A percentile compares a stretch with the other conserved stretches of the same genome.
Evolutionary conservation across 2,329 filamentous ascomycete species (phyloP).

Genomic region (Cercospora sp.): DNA sequence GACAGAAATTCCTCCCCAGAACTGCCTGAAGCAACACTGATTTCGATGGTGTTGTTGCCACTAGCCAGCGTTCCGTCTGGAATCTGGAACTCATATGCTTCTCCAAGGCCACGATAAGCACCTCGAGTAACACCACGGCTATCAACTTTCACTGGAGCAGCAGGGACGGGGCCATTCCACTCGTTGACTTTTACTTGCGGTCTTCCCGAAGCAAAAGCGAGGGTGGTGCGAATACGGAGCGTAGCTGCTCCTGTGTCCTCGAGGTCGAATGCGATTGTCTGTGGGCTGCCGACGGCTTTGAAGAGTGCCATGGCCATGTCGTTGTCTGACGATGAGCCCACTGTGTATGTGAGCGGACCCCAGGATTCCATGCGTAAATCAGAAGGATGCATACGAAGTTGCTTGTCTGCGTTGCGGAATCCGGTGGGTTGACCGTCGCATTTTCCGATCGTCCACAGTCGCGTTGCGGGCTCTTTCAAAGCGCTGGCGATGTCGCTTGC

Average conservation of each 20-base stretch:
- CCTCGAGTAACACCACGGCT: constrained; percentile 23
- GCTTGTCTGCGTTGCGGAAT: constrained; percentile 67
- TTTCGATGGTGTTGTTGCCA: constrained; percentile 16
- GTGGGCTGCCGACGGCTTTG: constrained; percentile 18
- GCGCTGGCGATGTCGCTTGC: constrained; percentile 55
- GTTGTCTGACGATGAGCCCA: constrained; percentile 7
- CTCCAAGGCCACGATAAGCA: constrained; percentile 21
- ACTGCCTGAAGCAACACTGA: constrained; percentile 16
- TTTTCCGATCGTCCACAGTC: constrained; percentile 63
- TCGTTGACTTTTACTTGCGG: constrained; percentile 13
- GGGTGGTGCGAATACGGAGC: constrained; percentile 18
- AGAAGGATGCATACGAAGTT: constrained; percentile 67
- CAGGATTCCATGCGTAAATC: constrained; percentile 35
- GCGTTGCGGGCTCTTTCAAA: constrained; percentile 50
- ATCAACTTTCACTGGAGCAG: constrained; percentile 16
- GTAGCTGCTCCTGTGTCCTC: constrained; percentile 16
- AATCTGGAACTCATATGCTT: constrained; percentile 20
- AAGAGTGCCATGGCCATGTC: constrained; percentile 23
- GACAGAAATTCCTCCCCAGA: constrained; percentile 12
- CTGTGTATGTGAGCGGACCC: constrained; percentile 15
- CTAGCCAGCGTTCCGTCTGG: constrained; percentile 8
- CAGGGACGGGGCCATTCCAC: constrained; percentile 9
- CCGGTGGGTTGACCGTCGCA: constrained; percentile 62
- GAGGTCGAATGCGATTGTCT: constrained; percentile 16
- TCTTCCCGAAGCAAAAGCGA: constrained; percentile 20